These are phyloP conservation scores for Hortiboletus flavorubellus DNA, from an alignment of 768 basidiomycete species.

Conservation along the genomic window DNA sequence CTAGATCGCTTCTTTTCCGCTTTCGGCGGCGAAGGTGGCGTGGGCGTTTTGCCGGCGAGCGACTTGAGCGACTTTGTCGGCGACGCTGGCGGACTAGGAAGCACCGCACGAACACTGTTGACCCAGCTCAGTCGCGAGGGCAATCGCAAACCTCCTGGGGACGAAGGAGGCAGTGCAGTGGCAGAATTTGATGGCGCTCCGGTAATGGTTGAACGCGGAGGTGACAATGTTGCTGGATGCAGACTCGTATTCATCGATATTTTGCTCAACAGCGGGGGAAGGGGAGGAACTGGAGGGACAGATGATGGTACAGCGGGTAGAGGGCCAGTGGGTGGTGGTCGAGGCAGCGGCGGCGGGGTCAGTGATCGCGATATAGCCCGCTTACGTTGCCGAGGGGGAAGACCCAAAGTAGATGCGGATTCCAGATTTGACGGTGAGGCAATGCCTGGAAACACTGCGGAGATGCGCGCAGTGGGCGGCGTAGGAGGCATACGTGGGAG, in stretches of 20 bases:
- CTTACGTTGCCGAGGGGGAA: constrained; percentile 20
- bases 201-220: constrained; percentile 7
- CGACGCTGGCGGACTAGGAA: constrained; percentile 32
- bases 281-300: constrained; percentile 25
- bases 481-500: neutral
- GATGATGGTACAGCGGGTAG: constrained; percentile 27
- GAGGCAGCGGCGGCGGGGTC: constrained; percentile 25
- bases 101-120: constrained; percentile 22
- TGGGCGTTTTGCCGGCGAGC: constrained; percentile 1
- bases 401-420: constrained; percentile 16
- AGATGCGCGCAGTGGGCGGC: constrained; percentile 4
- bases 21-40: constrained; percentile 5
- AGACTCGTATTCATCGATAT: constrained; percentile 8
- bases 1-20: constrained; percentile 4
- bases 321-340: constrained; percentile 29
- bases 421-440: constrained; percentile 6
- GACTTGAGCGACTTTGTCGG: constrained; percentile 18
- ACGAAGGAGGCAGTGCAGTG: constrained; percentile 22
- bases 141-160: constrained; percentile 30
- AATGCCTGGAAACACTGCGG: constrained; percentile 1
- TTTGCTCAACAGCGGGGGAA: constrained; percentile 23
- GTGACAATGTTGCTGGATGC: constrained; percentile 2
- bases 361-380: constrained; percentile 24
- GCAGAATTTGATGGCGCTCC: constrained; percentile 4
- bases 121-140: constrained; percentile 32